Conservation (phyloP, 768 basidiomycete genomes). For the Amanita phalloides region DNA sequence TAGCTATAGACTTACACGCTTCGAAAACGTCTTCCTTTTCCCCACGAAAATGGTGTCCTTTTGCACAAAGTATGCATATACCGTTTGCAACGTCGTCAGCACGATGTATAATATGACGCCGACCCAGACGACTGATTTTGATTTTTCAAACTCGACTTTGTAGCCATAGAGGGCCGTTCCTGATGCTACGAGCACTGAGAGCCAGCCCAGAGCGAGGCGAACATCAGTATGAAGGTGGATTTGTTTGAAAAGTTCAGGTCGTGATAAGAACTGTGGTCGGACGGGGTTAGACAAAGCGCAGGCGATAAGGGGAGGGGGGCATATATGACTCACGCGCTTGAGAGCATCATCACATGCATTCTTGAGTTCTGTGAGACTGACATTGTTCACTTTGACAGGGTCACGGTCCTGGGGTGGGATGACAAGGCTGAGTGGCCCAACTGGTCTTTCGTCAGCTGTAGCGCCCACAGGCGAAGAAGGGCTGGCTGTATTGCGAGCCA, state of each 20-base stretch:
- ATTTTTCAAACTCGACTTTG: constrained; percentile 80
- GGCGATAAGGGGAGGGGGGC: background rate
- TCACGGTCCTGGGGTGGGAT: constrained; percentile 37
- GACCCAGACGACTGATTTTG: constrained; percentile 69
- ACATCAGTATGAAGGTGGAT: constrained; percentile 85
- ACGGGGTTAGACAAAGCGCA: background rate
- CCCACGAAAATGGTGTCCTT: constrained; percentile 80
- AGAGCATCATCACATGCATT: constrained; percentile 81
- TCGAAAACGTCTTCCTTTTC: constrained; percentile 82
- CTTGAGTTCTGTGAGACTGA: constrained; percentile 47
- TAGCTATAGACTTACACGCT: constrained; percentile 43
- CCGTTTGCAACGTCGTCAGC: constrained; percentile 58
- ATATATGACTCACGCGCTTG: constrained; percentile 52
- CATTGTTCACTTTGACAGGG: constrained; percentile 50
- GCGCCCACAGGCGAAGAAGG: background rate
- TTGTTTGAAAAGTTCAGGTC: constrained; percentile 77
- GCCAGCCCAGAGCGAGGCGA: constrained; percentile 79
- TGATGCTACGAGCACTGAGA: constrained; percentile 70
- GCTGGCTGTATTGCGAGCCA: background rate
- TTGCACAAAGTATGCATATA: constrained; percentile 84
- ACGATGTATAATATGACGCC: constrained; percentile 66
- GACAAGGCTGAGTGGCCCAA: constrained; percentile 41
- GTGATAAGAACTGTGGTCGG: constrained; percentile 59
- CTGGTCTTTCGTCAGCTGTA: constrained; percentile 28
- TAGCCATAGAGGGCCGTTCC: constrained; percentile 81